Evolutionary conservation across 2,329 filamentous ascomycete species (phyloP).

Genomic region (Blastomyces gilchristii): DNA sequence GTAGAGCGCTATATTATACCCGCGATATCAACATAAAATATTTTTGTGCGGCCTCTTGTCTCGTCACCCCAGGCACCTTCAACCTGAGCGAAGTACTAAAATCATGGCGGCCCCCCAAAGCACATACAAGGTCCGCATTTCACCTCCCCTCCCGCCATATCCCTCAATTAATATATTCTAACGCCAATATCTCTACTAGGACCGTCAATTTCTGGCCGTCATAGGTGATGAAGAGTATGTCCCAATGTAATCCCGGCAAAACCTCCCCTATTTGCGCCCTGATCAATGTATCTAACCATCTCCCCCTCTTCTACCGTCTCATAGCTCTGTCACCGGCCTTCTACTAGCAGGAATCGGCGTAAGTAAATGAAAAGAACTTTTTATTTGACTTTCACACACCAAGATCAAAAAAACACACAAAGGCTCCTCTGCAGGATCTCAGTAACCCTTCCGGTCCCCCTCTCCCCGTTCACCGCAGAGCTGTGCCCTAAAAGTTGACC

Average conservation of each 20-base stretch:
- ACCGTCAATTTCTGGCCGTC: conserved; percentile 91
- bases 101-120: conserved; percentile 51
- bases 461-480: neutral
- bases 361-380: conserved; percentile 27
- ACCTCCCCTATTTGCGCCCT: neutral
- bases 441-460: neutral
- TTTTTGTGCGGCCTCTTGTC: neutral
- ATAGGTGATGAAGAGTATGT: conserved; percentile 79
- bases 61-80: neutral
- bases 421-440: neutral
- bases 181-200: conserved; percentile 36
- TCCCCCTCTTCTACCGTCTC: conserved; percentile 1
- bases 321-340: conserved; percentile 87
- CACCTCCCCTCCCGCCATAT: neutral
- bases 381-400: neutral
- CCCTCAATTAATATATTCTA: conserved; percentile 1
- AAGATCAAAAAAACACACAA: neutral
- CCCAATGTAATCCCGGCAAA: neutral
- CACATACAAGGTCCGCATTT: conserved; percentile 44
- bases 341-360: conserved; percentile 93
- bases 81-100: neutral
- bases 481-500: neutral
- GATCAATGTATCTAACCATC: neutral
- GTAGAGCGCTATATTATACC: neutral
- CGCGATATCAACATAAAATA: neutral